Evolutionary conservation across 2,329 filamentous ascomycete species (phyloP), one percentile per base, ranked within the genome.

Genomic region (Penicillium janthinellum): DNA sequence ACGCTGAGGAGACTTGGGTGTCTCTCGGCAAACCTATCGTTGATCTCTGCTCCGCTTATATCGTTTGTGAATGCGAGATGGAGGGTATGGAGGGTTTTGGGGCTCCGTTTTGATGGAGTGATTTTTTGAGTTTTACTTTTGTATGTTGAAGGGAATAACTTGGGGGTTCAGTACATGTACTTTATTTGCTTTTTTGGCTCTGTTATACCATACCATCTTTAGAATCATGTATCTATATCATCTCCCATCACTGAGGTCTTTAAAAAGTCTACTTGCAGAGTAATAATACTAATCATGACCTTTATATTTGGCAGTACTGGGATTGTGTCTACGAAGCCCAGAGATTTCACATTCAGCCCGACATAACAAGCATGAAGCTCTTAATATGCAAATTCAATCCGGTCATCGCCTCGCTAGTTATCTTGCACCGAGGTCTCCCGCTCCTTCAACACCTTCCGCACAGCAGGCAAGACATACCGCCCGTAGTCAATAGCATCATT

Each of bases 401-500:
- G 45, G 10, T 12, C 25, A n/a, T 34, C n/a, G 25, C 12, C 4
- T 8, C 10, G 6, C 17, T 49, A 20, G 15, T 31, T 15, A 8
- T 22, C 22, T 45, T n/a, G 4, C 25, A 22, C 42, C 22, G 42
- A 45, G 6, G 25, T 34, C 28, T 34, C 28, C 28, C 45, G 45
- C 28, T 51, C 44, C 57, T 65, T 14, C 51, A 72, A 41, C 5
- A 25, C 61, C 31, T 60, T 49, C 0, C 82, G 75, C 1, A 86
- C 83, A 15, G 64, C 71, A 0, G 84, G 84, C 61, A 87, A 65
- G 2, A 87, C 76, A 65, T 83, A 83, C 0, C 84, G 78, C 1
- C 84, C 84, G 66, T 86, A 87, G 64, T 87, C 84, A 55, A 86
- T 79, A 0, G 82, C 82, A 69, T 87, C 84, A 58, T 86, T 84